Conservation (phyloP, 2,329 filamentous ascomycete genomes). For the Trichophyton benhamiae region DNA sequence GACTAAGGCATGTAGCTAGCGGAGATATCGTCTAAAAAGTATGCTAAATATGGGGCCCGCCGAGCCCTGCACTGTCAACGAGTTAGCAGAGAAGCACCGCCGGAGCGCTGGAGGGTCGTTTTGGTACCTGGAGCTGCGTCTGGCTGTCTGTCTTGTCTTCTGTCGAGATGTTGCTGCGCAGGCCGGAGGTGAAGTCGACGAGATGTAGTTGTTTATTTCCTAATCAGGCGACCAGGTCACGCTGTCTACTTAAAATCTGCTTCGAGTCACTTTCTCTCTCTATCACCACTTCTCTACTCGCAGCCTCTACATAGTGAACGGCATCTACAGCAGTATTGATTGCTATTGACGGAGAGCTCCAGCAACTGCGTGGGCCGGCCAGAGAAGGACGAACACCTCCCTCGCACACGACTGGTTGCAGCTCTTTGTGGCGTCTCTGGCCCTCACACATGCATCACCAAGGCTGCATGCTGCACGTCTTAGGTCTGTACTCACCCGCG, state of each 20-base stretch:
- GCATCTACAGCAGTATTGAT: background rate
- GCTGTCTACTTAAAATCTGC: background rate
- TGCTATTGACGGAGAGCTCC: background rate
- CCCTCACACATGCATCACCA: slow-evolving; percentile 1
- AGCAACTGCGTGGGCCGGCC: background rate
- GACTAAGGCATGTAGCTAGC: background rate
- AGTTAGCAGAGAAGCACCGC: background rate
- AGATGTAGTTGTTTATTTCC: background rate
- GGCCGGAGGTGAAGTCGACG: background rate
- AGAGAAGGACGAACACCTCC: background rate
- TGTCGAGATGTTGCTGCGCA: background rate
- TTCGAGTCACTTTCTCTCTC: background rate
- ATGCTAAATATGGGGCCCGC: background rate
- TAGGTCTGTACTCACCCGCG: background rate
- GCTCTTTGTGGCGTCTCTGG: background rate
- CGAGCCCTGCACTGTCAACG: background rate
- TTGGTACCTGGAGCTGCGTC: background rate
- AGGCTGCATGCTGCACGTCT: background rate
- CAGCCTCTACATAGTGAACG: background rate
- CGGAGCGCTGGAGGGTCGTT: background rate
- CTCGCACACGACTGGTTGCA: background rate
- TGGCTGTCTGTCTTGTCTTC: background rate
- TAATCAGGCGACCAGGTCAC: background rate
- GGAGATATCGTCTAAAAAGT: background rate
- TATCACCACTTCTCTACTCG: background rate